A percentile compares a stretch with the other conserved stretches of the same genome.
Evolutionary conservation across 116 monocot genomes (phyloP).

Genomic region (Dioscorea cayenensis): DNA sequence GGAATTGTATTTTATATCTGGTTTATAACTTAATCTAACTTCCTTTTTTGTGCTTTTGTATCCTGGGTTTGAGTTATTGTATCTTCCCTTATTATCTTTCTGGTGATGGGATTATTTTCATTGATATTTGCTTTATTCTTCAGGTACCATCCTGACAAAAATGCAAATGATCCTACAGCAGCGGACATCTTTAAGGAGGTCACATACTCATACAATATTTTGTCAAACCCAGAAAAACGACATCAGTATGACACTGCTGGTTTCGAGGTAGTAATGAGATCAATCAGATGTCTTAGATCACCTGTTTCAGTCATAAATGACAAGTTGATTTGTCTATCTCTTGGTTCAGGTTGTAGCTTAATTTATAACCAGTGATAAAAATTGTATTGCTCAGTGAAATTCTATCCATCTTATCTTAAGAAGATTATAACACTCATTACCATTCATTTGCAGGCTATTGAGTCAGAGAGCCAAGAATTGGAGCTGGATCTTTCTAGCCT

Average conservation of each 20-base stretch:
- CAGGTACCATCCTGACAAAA: conserved; percentile 99
- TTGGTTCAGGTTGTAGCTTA: neutral
- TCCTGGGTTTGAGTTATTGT: neutral
- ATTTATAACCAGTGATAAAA: neutral
- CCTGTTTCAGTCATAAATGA: neutral
- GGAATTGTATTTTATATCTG: no score
- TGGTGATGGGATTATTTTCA: neutral
- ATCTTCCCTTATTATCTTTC: neutral
- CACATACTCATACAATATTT: conserved; percentile 81
- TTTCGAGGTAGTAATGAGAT: conserved; percentile 58
- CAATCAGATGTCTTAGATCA: neutral
- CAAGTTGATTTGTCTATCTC: neutral
- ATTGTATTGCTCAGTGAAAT: neutral
- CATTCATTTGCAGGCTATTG: conserved; percentile 50
- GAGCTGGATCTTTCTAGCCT: conserved; percentile 93
- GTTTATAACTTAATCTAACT: no score
- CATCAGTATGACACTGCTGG: conserved; percentile 79
- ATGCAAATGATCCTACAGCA: conserved; percentile 83
- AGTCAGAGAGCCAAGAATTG: conserved; percentile 76
- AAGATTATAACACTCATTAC: neutral
- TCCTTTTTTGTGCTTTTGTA: no score
- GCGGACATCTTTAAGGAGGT: conserved; percentile 83
- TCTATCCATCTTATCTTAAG: neutral
- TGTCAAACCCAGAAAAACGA: conserved; percentile 89
- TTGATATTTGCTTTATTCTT: neutral